Conservation (phyloP, 169 alveolate genomes). For the Plasmodium yoelii region DNA sequence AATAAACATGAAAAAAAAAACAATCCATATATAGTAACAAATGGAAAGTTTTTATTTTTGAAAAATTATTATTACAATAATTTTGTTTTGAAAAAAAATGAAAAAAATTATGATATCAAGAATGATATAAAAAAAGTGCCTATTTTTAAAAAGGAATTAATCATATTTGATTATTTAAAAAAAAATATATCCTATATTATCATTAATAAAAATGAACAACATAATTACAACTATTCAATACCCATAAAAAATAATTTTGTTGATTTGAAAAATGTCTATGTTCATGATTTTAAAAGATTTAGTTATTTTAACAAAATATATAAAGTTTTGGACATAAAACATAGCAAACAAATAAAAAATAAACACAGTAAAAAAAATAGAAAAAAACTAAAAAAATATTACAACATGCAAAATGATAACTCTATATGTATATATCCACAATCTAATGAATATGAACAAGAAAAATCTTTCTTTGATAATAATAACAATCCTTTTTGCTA, state of each 20-base stretch:
- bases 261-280: constrained; percentile 5
- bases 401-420: background rate
- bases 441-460: background rate
- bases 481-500: constrained; percentile 3
- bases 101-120: background rate
- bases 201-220: background rate
- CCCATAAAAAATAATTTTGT: background rate
- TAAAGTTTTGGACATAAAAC: no score
- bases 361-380: no score
- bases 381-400: constrained; percentile 1
- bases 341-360: no score
- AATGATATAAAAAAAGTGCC: background rate
- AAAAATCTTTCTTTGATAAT: constrained; percentile 20
- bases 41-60: background rate
- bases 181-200: constrained; percentile 12
- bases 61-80: background rate
- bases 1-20: background rate
- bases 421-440: background rate
- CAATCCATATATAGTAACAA: background rate
- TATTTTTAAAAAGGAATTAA: constrained; percentile 7
- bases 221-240: background rate
- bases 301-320: no score
- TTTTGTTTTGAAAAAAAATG: background rate
- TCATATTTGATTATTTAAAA: constrained; percentile 29
- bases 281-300: no score